phyloP scores from a whole-genome alignment of 768 basidiomycete species.

The Calocybe indica region DNA sequence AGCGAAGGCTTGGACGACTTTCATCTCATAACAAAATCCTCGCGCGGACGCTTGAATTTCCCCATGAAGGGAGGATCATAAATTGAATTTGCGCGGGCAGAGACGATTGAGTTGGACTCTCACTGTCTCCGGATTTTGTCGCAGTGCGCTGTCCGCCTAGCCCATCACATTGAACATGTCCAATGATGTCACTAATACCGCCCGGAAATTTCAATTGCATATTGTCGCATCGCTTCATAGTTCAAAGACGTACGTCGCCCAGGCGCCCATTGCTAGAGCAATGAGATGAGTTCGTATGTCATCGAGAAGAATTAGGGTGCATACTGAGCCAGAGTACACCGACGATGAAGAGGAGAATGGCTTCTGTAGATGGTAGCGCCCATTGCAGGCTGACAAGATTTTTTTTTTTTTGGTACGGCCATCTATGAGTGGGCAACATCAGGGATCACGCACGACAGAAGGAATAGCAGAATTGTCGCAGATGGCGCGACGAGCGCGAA shows the following conservation, averaged over 20 bases:
- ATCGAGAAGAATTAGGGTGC: conserved; percentile 15
- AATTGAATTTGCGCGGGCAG: background rate
- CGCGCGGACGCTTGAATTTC: conserved; percentile 41
- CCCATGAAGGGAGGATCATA: conserved; percentile 1
- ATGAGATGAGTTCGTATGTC: conserved; percentile 6
- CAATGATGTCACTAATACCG: conserved; percentile 59
- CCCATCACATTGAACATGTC: conserved; percentile 52
- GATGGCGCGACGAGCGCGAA: conserved; percentile 64
- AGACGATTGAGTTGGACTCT: conserved; percentile 10
- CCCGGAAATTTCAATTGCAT: conserved; percentile 1
- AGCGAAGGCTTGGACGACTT: conserved; percentile 71
- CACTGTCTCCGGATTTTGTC: conserved; percentile 53
- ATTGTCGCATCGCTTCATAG: background rate
- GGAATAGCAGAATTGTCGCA: conserved; percentile 55
- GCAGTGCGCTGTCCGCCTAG: conserved; percentile 34
- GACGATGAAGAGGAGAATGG: conserved; percentile 44
- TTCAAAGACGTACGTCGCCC: conserved; percentile 51
- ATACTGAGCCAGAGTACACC: conserved; percentile 66
- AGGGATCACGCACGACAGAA: conserved; percentile 43
- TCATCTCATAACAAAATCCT: conserved; percentile 74
- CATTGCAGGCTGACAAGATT: conserved; percentile 51
- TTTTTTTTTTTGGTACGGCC: conserved; percentile 3
- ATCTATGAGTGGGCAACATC: background rate
- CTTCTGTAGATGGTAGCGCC: conserved; percentile 64
- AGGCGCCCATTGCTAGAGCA: conserved; percentile 62